Evolutionary conservation across 2,329 filamentous ascomycete genomes (phyloP), one percentile per base, ranked within the genome.

Genomic region (Cytospora paraplurivora): DNA sequence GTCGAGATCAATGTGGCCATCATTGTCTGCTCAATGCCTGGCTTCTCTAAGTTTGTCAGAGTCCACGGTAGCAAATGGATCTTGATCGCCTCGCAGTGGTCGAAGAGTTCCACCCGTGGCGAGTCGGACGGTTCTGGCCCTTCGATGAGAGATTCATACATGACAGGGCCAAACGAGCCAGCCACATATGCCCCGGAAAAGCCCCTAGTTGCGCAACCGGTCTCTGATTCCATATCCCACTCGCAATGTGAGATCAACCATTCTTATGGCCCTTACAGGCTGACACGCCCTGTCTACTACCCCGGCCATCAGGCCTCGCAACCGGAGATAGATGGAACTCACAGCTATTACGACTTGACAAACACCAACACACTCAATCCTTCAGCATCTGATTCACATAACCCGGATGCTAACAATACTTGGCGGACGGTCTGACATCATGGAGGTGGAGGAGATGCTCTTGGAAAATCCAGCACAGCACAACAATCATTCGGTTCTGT

Each of bases 1-100:
- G 67, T 67, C 11, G 68, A 69, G 51, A 53, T 65, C 62, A 69
- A 68, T 49, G 55, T 68, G 7, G 65, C 68, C 10, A 65, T 69
- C 47, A 65, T 67, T 17, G 63, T 68, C 4, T 61, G 63, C 47
- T 69, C 57, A 2, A 59, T 64, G 34, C 63, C 66, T 0, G 67
- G 54, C 1, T 58, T 67, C 19, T 50, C 62, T 11, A 58, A 44
- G 6, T 52, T 56, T 12, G 4, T 51, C 7, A 49, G 44, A 19
- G 13, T 35, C 10, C 50, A 50, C 10, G 10, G n/a, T 7, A 7
- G 13, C 15, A 10, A 19, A 7, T 62, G 59, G 59, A 21, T 34
- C 12, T 37, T 33, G 6, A 2, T 51, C 44, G 37, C 47, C 41
- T 56, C 59, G n/a, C 19, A 33, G 1, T 38, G 59, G 33, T 41